Conservation (phyloP, 2,329 filamentous ascomycete species). For the Magnaporthales sp. region DNA sequence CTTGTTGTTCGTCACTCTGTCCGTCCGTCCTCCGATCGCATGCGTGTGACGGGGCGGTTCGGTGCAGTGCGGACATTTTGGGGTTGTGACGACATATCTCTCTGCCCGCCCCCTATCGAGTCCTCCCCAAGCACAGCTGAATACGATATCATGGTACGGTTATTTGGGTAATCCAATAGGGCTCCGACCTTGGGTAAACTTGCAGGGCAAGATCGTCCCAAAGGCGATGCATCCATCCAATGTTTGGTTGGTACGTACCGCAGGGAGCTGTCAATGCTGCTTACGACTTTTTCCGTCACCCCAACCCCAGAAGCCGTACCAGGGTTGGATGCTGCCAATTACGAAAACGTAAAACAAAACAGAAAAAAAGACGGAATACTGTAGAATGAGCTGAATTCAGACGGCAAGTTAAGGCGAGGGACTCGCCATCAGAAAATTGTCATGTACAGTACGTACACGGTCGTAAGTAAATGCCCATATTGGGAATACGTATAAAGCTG, state of each 20-base stretch:
- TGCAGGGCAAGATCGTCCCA: neutral
- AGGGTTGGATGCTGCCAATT: neutral
- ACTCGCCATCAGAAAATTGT: neutral
- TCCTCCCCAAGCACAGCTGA: neutral
- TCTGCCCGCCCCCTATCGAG: neutral
- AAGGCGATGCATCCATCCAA: neutral
- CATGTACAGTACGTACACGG: too few species aligned
- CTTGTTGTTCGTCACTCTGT: neutral
- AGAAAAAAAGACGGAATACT: neutral
- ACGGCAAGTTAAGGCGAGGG: neutral
- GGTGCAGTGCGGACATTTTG: neutral
- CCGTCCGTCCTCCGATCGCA: neutral
- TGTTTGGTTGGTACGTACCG: neutral
- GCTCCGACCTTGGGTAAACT: neutral
- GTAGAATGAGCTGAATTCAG: neutral
- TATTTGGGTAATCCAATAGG: neutral
- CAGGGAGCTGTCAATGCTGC: neutral
- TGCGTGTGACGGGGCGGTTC: neutral
- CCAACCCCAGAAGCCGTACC: neutral
- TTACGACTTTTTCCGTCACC: neutral
- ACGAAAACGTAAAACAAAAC: too few species aligned
- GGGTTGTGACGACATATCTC: neutral
- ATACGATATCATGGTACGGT: neutral
- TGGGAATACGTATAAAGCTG: neutral
- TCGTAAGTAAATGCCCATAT: neutral